Evolutionary conservation across 805 yeast genomes (phyloP).

Genomic region (Isabelozyma gotoi): DNA sequence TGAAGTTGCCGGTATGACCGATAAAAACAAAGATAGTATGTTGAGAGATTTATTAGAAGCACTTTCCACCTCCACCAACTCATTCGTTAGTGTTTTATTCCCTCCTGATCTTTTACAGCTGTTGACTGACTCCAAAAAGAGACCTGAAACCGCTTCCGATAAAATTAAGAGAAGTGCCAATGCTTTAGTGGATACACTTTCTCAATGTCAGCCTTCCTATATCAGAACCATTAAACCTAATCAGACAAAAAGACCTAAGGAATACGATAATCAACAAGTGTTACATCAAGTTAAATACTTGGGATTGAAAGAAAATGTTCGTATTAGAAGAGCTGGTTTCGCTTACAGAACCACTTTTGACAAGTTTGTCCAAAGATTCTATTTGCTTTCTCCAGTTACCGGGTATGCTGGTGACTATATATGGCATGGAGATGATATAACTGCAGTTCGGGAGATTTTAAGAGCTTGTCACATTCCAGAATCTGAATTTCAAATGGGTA

Average conservation of each 20-base stretch:
- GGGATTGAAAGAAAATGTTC: constrained; percentile 94
- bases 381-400: constrained; percentile 79
- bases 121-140: constrained; percentile 57
- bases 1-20: constrained; percentile 87
- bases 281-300: constrained; percentile 93
- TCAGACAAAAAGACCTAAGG: constrained; percentile 86
- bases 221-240: constrained; percentile 98
- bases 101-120: constrained; percentile 37
- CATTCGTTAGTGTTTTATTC: constrained; percentile 57
- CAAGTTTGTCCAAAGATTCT: constrained; percentile 92
- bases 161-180: constrained; percentile 92
- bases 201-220: constrained; percentile 91
- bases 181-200: constrained; percentile 80
- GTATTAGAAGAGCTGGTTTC: constrained; percentile 97
- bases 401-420: constrained; percentile 84
- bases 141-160: constrained; percentile 96
- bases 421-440: constrained; percentile 54
- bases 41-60: constrained; percentile 84
- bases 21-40: constrained; percentile 93
- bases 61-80: constrained; percentile 67
- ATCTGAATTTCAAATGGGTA: constrained; percentile 87
- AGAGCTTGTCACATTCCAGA: constrained; percentile 64
- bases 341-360: constrained; percentile 97
- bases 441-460: constrained; percentile 53
- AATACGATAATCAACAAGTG: constrained; percentile 85